Base-by-base conservation (phyloP, 169 alveolate species). In the Plasmodium ovale region DNA sequence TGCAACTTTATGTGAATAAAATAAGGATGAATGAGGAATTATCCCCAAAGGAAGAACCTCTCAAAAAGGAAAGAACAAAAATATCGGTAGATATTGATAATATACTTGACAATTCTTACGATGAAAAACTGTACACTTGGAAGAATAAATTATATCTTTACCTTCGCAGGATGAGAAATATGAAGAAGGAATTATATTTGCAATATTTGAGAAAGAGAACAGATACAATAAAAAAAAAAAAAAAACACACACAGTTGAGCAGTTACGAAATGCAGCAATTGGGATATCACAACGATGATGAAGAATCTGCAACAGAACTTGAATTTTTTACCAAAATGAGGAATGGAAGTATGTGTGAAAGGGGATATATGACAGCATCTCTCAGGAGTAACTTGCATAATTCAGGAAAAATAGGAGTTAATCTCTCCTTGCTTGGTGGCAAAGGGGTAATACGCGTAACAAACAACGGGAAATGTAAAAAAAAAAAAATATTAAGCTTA, bases 401-500 rank as follows among this genome's bases (percentile, higher is more conserved):
- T n/a, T n/a, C n/a, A n/a, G n/a, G n/a, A n/a, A n/a, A n/a, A n/a
- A n/a, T n/a, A n/a, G n/a, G n/a, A n/a, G n/a, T n/a, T n/a, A n/a
- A n/a, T n/a, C n/a, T n/a, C n/a, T n/a, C n/a, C n/a, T n/a, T n/a
- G n/a, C n/a, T n/a, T n/a, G n/a, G n/a, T n/a, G n/a, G n/a, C n/a
- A n/a, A n/a, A n/a, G n/a, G n/a, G n/a, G n/a, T n/a, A n/a, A n/a
- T n/a, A n/a, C n/a, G n/a, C n/a, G n/a, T n/a, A n/a, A n/a, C n/a
- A 12, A 51, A 39, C 19, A 23, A 25, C 2, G 35, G 56, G 6
- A 23, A 19, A 14, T 21, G 16, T 37, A 62, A 59, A 42, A 49
- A 54, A 27, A 31, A 82, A 37, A 65, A 82, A 65, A 64, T 82
- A 65, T 51, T 82, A 19, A 49, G 82, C 44, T 21, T 62, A 21